Percentiles rank a stretch among this genome's conserved stretches.
Evolutionary conservation across 495 filamentous ascomycete genomes (phyloP).

Genomic region (Podospora anserina): DNA sequence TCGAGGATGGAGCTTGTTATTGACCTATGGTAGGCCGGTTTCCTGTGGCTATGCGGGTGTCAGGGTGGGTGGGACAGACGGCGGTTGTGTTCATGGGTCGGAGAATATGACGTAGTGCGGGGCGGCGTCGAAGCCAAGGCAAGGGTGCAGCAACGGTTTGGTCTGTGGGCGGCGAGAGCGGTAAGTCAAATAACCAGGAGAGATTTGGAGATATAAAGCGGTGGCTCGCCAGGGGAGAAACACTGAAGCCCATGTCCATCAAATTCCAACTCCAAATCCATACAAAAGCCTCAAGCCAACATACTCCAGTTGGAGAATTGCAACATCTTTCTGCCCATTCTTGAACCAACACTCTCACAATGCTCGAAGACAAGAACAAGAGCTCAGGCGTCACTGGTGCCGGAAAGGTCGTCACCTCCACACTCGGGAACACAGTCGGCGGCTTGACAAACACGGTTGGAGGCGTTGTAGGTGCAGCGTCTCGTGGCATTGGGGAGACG

Average conservation of each 20-base stretch:
- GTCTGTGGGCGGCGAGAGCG: not conserved
- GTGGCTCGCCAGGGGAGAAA: not conserved
- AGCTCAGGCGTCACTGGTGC: slow-evolving; percentile 62
- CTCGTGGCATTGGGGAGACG: slow-evolving; percentile 46
- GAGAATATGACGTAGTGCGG: not conserved
- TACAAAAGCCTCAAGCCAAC: not conserved
- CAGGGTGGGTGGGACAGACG: not conserved
- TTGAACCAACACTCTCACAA: slow-evolving; percentile 8
- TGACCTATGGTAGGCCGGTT: not conserved
- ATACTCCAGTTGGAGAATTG: not conserved
- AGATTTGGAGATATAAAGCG: not conserved
- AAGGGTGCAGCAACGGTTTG: not conserved
- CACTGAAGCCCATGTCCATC: not conserved
- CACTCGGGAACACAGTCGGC: slow-evolving; percentile 49
- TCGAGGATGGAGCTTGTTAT: not conserved
- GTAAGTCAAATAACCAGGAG: not conserved
- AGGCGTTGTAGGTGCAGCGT: slow-evolving; percentile 64
- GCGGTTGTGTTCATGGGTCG: not conserved
- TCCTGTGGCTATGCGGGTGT: not conserved
- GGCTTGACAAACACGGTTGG: slow-evolving; percentile 63
- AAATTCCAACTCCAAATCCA: not conserved
- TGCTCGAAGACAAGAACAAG: slow-evolving; percentile 33
- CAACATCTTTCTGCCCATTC: not conserved
- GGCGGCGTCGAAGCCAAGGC: not conserved
- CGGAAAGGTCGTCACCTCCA: slow-evolving; percentile 60